A percentile compares a stretch with the other conserved stretches of the same genome.
Evolutionary conservation across 768 basidiomycete species (phyloP).

Genomic region (Phaeolepiota aurea): DNA sequence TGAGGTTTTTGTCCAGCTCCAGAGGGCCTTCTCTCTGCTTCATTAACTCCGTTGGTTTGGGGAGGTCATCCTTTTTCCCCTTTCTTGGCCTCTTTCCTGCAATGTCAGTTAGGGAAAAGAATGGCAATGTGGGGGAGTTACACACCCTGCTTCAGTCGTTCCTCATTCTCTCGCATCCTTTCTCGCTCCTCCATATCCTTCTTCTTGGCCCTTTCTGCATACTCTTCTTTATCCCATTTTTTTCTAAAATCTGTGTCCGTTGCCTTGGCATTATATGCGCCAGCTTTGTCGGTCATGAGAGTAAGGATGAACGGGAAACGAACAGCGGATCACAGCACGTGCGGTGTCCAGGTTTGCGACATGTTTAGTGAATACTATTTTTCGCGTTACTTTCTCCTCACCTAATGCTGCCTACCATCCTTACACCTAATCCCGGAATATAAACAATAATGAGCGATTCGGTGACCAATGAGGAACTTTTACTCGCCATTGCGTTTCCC

Average conservation of each 20-base stretch:
- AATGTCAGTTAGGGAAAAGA: constrained; percentile 5
- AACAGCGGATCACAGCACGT: background rate
- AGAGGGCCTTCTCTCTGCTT: constrained; percentile 78
- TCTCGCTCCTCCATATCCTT: constrained; percentile 76
- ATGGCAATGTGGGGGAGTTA: background rate
- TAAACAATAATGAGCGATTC: constrained; percentile 13
- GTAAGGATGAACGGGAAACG: constrained; percentile 1
- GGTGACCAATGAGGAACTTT: constrained; percentile 24
- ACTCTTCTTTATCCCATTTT: constrained; percentile 95
- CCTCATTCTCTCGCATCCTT: constrained; percentile 81
- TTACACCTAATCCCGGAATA: constrained; percentile 1
- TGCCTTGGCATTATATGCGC: constrained; percentile 35
- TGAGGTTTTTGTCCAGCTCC: constrained; percentile 90
- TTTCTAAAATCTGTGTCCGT: constrained; percentile 73
- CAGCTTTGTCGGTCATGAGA: constrained; percentile 28
- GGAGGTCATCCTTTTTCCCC: constrained; percentile 66
- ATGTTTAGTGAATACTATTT: background rate
- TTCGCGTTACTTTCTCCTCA: background rate
- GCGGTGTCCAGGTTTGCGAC: background rate
- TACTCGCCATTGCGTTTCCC: constrained; percentile 59
- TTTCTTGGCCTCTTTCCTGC: constrained; percentile 79
- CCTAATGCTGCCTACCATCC: background rate
- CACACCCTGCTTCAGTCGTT: constrained; percentile 75
- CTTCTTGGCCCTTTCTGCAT: constrained; percentile 74
- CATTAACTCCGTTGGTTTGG: constrained; percentile 91